phyloP scores from a whole-genome alignment of 257 asterid species.

The Solanum paucissectum region DNA sequence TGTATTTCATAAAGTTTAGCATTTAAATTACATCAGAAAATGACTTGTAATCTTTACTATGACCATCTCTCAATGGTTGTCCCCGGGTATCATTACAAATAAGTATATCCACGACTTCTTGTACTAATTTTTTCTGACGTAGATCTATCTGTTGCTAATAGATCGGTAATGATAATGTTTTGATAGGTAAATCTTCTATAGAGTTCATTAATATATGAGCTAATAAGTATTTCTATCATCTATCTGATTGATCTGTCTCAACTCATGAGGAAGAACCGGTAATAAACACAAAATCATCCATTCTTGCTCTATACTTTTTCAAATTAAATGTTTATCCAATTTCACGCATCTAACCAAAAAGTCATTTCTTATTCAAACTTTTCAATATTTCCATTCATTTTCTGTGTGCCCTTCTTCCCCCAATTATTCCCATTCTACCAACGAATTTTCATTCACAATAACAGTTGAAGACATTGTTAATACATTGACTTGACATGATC shows the following conservation, averaged over 20 bases:
- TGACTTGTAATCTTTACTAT: not conserved
- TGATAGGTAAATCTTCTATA: too few relatives aligned
- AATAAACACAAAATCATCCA: too few relatives aligned
- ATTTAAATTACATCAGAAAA: too few relatives aligned
- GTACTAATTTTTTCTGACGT: too few relatives aligned
- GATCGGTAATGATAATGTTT: not conserved
- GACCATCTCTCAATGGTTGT: not conserved
- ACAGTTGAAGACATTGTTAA: not conserved
- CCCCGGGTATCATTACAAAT: not conserved
- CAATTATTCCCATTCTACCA: not conserved
- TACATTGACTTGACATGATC: not conserved
- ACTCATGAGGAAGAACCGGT: too few relatives aligned
- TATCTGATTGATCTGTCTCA: too few relatives aligned
- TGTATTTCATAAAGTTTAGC: not conserved
- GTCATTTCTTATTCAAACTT: too few relatives aligned
- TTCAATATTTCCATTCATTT: not conserved
- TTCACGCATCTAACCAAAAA: not conserved
- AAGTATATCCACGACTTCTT: not conserved
- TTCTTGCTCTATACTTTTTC: too few relatives aligned
- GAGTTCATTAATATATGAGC: too few relatives aligned
- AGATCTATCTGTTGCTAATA: not conserved
- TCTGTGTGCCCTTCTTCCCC: too few relatives aligned
- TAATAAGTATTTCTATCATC: too few relatives aligned
- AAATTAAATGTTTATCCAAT: too few relatives aligned
- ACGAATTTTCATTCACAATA: not conserved